Base-by-base conservation (phyloP, 106 monocot genomes). In the Xerophyta viscosa region DNA sequence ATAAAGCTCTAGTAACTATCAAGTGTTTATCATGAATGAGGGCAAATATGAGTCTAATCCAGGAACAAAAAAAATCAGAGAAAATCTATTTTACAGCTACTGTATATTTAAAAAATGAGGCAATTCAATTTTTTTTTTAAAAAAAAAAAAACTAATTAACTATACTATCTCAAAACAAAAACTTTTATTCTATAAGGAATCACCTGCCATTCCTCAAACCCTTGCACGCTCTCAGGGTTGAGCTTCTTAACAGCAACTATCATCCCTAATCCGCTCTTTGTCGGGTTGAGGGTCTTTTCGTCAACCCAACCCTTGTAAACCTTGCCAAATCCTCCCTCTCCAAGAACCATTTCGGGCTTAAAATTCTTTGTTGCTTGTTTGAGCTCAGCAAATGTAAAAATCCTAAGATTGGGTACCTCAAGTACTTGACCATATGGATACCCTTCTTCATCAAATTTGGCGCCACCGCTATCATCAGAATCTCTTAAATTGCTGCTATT, bases 251-350 rank as follows among this genome's bases (percentile, higher is more conserved):
- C 76, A 2, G 86, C 91, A 13, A 86, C 61, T 12, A 66, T 54
- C 63, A 73, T 76, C 1, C 76, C 82, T 5, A 50, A 22, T 45
- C 78, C 72, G n/a, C 48, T 62, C 41, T 73, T 86, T 1, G 75
- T 1, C 6, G 86, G 86, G 28, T 60, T 76, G 29, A 76, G 64
- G 11, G 78, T 78, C 53, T 69, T 78, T 72, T 70, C 73, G n/a
- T 86, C 78, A 27, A 81, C 75, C 77, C 81, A 81, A 3, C 91
- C 91, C 53, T 91, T 91, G 52, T 69, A 86, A 2, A 91, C 91
- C 57, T 14, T 71, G 19, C 91, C 91, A 33, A 91, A 91, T 0
- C 91, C 91, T 14, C 91, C 91, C 36, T 86, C 72, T 1, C 91
- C 91, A 9, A 91, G 62, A 3, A 81, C 15, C 10, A 59, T 69